These are phyloP conservation scores for Fusarium camptoceras DNA, from an alignment of 2,329 filamentous ascomycete genomes.

Conservation along the genomic window DNA sequence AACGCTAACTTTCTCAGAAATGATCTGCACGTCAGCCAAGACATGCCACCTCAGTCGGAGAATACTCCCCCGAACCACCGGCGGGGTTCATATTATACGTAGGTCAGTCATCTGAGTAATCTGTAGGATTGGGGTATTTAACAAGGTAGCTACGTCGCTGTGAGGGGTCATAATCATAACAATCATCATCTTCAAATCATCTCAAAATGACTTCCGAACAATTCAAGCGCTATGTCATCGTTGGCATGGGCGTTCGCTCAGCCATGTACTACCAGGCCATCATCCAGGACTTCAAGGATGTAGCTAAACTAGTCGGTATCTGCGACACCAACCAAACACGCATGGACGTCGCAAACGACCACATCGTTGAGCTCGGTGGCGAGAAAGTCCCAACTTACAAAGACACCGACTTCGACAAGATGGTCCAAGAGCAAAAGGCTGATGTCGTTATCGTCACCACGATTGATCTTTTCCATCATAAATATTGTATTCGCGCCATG, in stretches of 20 bases:
- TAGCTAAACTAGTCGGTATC: slow-evolving; percentile 65
- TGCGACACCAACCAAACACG: slow-evolving; percentile 72
- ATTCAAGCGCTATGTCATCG: slow-evolving; percentile 63
- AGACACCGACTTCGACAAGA: slow-evolving; percentile 66
- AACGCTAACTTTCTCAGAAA: slow-evolving; percentile 6
- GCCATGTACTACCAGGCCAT: slow-evolving; percentile 71
- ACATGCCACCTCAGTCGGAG: slow-evolving; percentile 21
- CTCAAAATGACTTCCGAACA: slow-evolving; percentile 23
- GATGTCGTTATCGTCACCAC: slow-evolving; percentile 73
- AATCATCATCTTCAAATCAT: no score
- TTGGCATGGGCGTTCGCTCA: slow-evolving; percentile 69
- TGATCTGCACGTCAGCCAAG: slow-evolving; percentile 30
- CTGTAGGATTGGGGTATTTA: slow-evolving; percentile 16
- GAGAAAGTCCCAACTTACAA: slow-evolving; percentile 64
- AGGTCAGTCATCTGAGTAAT: slow-evolving; percentile 13
- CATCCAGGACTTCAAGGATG: slow-evolving; percentile 60
- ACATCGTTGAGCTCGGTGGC: slow-evolving; percentile 61
- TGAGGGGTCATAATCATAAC: background rate
- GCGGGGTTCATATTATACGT: slow-evolving; percentile 16
- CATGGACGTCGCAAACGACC: slow-evolving; percentile 66
- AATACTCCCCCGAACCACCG: slow-evolving; percentile 16
- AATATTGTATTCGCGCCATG: slow-evolving; percentile 69
- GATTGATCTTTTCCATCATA: slow-evolving; percentile 70
- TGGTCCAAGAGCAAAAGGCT: slow-evolving; percentile 67
- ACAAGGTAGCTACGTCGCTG: background rate